Evolutionary conservation across 345 rosid species (phyloP).

Genomic region (Rhodamnia rubescens): DNA sequence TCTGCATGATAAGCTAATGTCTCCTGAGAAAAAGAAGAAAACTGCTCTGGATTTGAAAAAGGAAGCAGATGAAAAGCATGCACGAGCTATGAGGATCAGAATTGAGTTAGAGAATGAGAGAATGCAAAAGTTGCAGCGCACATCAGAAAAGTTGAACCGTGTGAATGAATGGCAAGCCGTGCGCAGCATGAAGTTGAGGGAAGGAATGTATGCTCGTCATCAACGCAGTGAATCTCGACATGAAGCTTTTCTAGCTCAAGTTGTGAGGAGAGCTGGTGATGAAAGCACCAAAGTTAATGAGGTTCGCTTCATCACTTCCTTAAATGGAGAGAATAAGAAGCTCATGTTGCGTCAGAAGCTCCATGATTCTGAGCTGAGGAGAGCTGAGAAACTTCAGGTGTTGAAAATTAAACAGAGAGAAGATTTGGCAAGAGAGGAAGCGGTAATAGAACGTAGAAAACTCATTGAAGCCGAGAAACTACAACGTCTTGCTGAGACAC

Average conservation of each 20-base stretch:
- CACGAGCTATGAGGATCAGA: constrained; percentile 65
- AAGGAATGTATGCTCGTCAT: constrained; percentile 72
- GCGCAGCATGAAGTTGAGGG: constrained; percentile 55
- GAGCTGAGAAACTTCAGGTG: constrained; percentile 70
- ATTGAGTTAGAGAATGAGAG: constrained; percentile 67
- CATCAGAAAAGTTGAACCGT: constrained; percentile 59
- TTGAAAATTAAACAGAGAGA: constrained; percentile 59
- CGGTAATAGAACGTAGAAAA: constrained; percentile 62
- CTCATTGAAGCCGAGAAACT: constrained; percentile 75
- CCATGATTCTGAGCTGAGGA: constrained; percentile 64
- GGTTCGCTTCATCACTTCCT: constrained; percentile 72
- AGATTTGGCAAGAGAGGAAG: constrained; percentile 76
- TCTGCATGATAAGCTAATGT: constrained; percentile 62
- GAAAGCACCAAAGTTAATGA: constrained; percentile 81
- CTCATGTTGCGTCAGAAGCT: constrained; percentile 65
- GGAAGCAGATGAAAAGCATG: constrained; percentile 74
- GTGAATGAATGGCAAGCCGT: constrained; percentile 80
- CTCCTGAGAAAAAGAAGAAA: constrained; percentile 74
- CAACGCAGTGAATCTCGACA: constrained; percentile 68
- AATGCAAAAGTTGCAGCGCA: constrained; percentile 68
- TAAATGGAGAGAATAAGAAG: constrained; percentile 76
- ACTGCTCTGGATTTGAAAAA: constrained; percentile 54
- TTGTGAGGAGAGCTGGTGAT: constrained; percentile 76
- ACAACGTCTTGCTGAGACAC: constrained; percentile 72
- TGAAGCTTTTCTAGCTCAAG: constrained; percentile 75